Evolutionary conservation across 129 eudicot species (phyloP).

Genomic region (Solidago caesia): DNA sequence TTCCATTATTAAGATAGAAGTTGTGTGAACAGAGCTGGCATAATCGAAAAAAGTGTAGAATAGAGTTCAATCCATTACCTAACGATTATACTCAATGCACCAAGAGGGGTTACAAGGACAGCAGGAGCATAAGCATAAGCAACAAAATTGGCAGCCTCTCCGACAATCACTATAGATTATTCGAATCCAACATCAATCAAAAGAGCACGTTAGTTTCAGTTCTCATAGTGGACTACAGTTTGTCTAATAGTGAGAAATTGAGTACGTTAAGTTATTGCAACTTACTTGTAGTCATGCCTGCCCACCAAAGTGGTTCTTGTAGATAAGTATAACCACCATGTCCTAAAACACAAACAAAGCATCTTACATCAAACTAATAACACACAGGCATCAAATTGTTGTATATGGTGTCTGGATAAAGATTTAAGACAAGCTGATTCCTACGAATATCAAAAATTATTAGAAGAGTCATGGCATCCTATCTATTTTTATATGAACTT

Average conservation of each 20-base stretch:
- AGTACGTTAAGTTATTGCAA: background rate
- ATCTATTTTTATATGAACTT: no score
- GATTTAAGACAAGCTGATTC: background rate
- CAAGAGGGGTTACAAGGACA: slow-evolving; percentile 93
- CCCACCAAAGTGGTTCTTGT: slow-evolving; percentile 93
- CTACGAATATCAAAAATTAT: background rate
- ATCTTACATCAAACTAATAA: slow-evolving; percentile 1
- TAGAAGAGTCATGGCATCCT: background rate
- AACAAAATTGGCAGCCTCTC: slow-evolving; percentile 91
- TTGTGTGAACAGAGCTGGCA: background rate
- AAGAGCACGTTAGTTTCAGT: background rate
- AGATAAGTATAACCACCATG: slow-evolving; percentile 74
- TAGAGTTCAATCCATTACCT: slow-evolving; percentile 42
- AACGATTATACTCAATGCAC: slow-evolving; percentile 87
- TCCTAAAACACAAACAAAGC: slow-evolving; percentile 31
- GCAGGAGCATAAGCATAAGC: slow-evolving; percentile 97
- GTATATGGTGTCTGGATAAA: background rate
- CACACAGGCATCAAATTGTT: background rate
- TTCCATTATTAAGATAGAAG: no score
- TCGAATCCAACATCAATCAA: slow-evolving; percentile 16
- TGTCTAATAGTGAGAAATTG: background rate
- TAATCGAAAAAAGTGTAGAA: background rate
- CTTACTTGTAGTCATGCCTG: slow-evolving; percentile 83
- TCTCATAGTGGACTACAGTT: background rate
- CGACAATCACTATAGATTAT: slow-evolving; percentile 69